Evolutionary conservation across 768 basidiomycete species (phyloP), one percentile per base, ranked within the genome.

Genomic region (Trametes cubensis): DNA sequence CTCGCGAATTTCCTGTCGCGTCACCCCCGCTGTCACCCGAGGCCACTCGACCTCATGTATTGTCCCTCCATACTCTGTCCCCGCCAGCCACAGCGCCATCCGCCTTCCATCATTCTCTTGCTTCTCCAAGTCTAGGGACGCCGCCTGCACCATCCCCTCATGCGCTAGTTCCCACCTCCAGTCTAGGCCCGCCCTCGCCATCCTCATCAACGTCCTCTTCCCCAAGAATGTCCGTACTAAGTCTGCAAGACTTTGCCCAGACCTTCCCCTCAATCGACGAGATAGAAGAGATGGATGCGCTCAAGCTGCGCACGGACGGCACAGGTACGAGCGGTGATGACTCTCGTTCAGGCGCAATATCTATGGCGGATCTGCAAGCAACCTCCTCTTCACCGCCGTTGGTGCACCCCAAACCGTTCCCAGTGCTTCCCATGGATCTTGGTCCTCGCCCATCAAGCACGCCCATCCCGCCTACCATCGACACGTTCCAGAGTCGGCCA

Each of bases 181-280:
- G 83, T 34, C 77, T 93, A 18, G 90, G 89, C 3, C 89, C 90
- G 38, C 87, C 91, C 4, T 91, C 91, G 1, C 90, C 90, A 4
- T 79, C 83, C 2, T 86, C 89, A 10, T 87, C 88, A 1, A 80
- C 85, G 17, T 85, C 88, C 15, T 85, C 88, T 2, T 87, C 86
- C 11, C 85, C 86, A 4, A 82, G 74, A 30, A 71, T 72, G 61
- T 66, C 71, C 40, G 77, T 72, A 58, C 62, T 73, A 10, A 77
- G 80, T 41, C 64, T 86, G n/a, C 76, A 81, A 8, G 85, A 85
- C 38, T 90, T 91, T 67, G 74, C 81, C 5, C 81, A 83, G 51
- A 73, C 81, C n/a, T 93, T 92, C 64, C 90, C 90, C 0, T 82
- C 90, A 10, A 89, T 93, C 67, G 85, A 89, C 68, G 89, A 92